Evolutionary conservation across 2,329 filamentous ascomycete genomes (phyloP).

Genomic region (Pseudonectria foliicola): DNA sequence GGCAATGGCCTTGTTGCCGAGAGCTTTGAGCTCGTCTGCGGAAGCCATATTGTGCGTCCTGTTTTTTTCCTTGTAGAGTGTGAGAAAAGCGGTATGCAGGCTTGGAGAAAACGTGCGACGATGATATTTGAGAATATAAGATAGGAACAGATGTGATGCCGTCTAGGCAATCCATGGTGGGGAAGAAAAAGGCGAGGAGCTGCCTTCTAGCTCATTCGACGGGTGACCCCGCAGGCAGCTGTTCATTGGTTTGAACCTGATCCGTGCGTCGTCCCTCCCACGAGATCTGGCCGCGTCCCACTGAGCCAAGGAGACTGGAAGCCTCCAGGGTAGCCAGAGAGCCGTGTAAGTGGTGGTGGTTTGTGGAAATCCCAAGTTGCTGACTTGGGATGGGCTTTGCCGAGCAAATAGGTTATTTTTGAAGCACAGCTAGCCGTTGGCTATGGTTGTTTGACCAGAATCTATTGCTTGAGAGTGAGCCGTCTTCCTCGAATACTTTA

Average conservation of each 20-base stretch:
- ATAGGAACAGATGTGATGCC: slow-evolving; percentile 15
- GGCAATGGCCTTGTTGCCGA: slow-evolving; percentile 97
- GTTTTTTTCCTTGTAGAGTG: slow-evolving; percentile 2
- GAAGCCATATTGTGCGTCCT: slow-evolving; percentile 40
- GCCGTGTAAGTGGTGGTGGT: too few species aligned
- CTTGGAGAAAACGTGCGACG: slow-evolving; percentile 4
- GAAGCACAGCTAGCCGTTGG: too few species aligned
- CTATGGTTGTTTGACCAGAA: too few species aligned
- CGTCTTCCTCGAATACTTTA: too few species aligned
- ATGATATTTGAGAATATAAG: slow-evolving; percentile 9
- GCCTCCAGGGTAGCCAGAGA: too few species aligned
- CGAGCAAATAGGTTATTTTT: too few species aligned
- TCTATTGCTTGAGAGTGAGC: too few species aligned
- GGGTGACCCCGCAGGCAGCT: slow-evolving; percentile 19
- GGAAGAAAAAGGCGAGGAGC: slow-evolving; percentile 23
- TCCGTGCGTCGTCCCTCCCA: slow-evolving; percentile 9
- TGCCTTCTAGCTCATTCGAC: slow-evolving; percentile 40
- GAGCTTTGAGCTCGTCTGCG: slow-evolving; percentile 81
- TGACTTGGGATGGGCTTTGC: too few species aligned
- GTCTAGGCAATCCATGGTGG: slow-evolving; percentile 21
- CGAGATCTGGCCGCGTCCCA: too few species aligned
- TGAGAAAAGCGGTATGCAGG: slow-evolving; percentile 4
- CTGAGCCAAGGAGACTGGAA: too few species aligned
- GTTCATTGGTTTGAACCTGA: slow-evolving; percentile 24
- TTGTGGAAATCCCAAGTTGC: too few species aligned